A percentile compares a stretch with the other conserved stretches of the same genome.
These are phyloP conservation scores for Eurotiales sp. DNA, from an alignment of 2,329 filamentous ascomycete genomes.

Conservation along the genomic window DNA sequence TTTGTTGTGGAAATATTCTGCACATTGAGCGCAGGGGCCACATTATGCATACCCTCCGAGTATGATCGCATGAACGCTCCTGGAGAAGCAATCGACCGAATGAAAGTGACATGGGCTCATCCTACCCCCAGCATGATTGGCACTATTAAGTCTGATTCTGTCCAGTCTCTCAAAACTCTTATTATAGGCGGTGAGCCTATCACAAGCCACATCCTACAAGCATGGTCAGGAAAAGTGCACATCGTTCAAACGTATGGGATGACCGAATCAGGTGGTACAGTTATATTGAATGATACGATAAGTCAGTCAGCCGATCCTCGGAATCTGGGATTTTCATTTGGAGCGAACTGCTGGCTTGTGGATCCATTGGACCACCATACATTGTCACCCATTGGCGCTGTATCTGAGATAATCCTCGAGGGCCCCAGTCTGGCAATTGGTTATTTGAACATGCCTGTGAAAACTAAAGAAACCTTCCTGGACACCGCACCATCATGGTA, in stretches of 20 bases:
- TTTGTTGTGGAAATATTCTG: background rate
- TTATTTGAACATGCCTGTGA: constrained; percentile 46
- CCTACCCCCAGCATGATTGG: background rate
- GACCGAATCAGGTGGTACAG: constrained; percentile 1
- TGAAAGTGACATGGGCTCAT: background rate
- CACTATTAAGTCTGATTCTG: background rate
- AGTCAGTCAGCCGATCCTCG: background rate
- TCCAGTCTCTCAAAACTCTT: background rate
- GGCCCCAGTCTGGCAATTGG: constrained; percentile 23
- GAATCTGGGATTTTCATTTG: constrained; percentile 2
- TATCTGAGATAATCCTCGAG: constrained; percentile 10
- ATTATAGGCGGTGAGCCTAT: constrained; percentile 1
- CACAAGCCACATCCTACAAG: constrained; percentile 11
- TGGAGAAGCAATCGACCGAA: background rate
- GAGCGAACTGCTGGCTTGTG: background rate
- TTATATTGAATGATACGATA: background rate
- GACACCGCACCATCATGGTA: background rate
- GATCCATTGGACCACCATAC: background rate
- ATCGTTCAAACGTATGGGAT: constrained; percentile 9
- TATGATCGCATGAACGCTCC: background rate
- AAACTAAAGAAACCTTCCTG: constrained; percentile 38
- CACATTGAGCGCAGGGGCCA: background rate
- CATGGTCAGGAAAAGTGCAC: background rate
- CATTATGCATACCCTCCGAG: background rate
- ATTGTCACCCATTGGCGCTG: constrained; percentile 1